These are phyloP conservation scores for Zygnema cylindricum DNA, from an alignment of 139 green algal genomes.

Conservation along the genomic window DNA sequence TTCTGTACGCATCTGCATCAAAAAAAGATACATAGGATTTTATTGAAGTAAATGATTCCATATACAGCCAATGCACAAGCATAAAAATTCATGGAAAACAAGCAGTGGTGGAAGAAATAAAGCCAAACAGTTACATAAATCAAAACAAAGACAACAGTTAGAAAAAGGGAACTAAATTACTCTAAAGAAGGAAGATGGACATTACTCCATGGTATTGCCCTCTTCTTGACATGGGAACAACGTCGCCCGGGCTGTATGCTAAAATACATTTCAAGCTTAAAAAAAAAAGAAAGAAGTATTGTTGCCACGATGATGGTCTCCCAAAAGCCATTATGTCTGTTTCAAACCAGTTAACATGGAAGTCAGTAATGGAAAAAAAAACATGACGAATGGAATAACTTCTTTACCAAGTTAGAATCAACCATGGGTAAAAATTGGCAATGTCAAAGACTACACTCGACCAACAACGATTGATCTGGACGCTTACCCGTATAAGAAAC, in stretches of 20 bases:
- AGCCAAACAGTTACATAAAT: not conserved
- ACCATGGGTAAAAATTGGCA: no score
- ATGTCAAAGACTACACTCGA: no score
- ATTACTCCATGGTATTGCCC: constrained; percentile 56
- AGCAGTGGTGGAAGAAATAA: not conserved
- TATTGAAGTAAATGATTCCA: not conserved
- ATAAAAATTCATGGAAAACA: not conserved
- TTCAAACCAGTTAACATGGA: no score
- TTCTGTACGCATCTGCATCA: constrained; percentile 50
- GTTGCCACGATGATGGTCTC: no score
- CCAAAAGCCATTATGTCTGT: no score
- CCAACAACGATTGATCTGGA: no score
- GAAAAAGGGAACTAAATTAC: not conserved
- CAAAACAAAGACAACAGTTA: not conserved
- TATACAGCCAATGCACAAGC: constrained; percentile 1
- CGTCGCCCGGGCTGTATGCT: constrained; percentile 47
- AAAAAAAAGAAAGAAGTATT: not conserved
- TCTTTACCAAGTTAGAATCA: no score
- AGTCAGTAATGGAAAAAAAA: no score
- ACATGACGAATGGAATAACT: no score
- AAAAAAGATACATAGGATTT: not conserved
- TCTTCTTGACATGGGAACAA: constrained; percentile 50
- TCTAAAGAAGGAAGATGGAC: not conserved
- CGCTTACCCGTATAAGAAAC: no score
- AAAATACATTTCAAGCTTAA: not conserved